A percentile compares a stretch with the other conserved stretches of the same genome.
These are phyloP conservation scores for Phytophthora litchii DNA, from an alignment of 352 stramenopile genomes.

Conservation along the genomic window DNA sequence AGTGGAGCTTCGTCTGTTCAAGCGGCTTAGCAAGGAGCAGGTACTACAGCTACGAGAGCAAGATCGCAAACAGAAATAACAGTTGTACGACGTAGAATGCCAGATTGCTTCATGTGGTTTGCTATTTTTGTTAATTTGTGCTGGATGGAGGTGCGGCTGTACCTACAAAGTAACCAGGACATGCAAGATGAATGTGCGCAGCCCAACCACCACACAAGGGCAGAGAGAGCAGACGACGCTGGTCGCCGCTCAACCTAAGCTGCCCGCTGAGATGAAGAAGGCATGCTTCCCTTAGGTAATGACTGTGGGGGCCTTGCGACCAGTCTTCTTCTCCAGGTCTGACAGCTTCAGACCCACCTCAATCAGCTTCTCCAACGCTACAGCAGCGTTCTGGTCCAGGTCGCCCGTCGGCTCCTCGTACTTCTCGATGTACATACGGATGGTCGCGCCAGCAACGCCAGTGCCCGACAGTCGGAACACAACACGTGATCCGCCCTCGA, in stretches of 20 bases:
- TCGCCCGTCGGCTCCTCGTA: constrained; percentile 93
- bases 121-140: constrained; percentile 28
- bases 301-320: constrained; percentile 94
- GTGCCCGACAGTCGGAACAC: constrained; percentile 99
- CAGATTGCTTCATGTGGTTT: constrained; percentile 21
- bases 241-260: constrained; percentile 25
- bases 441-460: constrained; percentile 95
- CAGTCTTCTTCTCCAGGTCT: constrained; percentile 92
- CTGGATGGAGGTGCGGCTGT: constrained; percentile 17
- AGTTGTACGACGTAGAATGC: not conserved
- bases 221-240: constrained; percentile 26
- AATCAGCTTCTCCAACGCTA: constrained; percentile 90
- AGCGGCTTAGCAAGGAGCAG: constrained; percentile 46
- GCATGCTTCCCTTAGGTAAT: constrained; percentile 93
- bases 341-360: constrained; percentile 93
- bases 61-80: constrained; percentile 6
- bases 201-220: constrained; percentile 20
- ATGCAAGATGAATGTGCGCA: constrained; percentile 37
- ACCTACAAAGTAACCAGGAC: constrained; percentile 34
- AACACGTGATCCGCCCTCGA: constrained; percentile 94
- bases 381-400: constrained; percentile 77
- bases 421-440: constrained; percentile 99
- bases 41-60: constrained; percentile 16
- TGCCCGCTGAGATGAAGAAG: constrained; percentile 21
- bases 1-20: constrained; percentile 59